Evolutionary conservation across 2,329 filamentous ascomycete species (phyloP), one percentile per base, ranked within the genome.

Genomic region (Alternaria brassicicola): DNA sequence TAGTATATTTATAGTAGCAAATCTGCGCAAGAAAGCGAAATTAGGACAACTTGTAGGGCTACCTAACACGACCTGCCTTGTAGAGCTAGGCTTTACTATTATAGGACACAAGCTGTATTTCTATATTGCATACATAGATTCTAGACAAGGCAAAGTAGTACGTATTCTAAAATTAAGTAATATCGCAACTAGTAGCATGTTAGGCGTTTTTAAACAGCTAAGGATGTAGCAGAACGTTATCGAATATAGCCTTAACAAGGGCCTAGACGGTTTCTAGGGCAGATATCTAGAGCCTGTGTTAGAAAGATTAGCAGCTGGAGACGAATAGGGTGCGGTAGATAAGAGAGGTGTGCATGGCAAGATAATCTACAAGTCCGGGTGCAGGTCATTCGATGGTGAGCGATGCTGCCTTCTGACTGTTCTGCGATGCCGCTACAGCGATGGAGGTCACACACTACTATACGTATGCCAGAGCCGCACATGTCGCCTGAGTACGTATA

Each of bases 21-120:
- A n/a, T 35, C 33, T 35, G 33, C 33, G 33, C 33, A 35, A 35
- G 33, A 35, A 35, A 17, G 33, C 15, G 33, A 2, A 35, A 17
- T 5, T 35, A n/a, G 33, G 15, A 35, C 33, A 1, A 35, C 15
- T 15, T 35, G 15, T 5, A 2, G 33, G 33, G 1, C 33, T 35
- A 17, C 30, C 59, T 23, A 42, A 62, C 42, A 62, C 45, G n/a
- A 46, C 45, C 39, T 35, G 30, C 26, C 57, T 60, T 9, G 46
- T 63, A 15, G 60, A 63, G 57, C 60, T 57, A 23, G 35, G 30
- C 45, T 61, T 63, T 30, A 42, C 42, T 26, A 31, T 63, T 26
- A 41, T 61, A 17, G 60, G 60, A 50, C 49, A 60, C 31, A 45
- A 36, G 33, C 15, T 43, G 41, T 51, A 49, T 46, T 52, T 59